Percentiles rank a stretch among this genome's conserved stretches.
Conservation (phyloP, 2,329 filamentous ascomycete species). For the Hymenoscyphus occultus region DNA sequence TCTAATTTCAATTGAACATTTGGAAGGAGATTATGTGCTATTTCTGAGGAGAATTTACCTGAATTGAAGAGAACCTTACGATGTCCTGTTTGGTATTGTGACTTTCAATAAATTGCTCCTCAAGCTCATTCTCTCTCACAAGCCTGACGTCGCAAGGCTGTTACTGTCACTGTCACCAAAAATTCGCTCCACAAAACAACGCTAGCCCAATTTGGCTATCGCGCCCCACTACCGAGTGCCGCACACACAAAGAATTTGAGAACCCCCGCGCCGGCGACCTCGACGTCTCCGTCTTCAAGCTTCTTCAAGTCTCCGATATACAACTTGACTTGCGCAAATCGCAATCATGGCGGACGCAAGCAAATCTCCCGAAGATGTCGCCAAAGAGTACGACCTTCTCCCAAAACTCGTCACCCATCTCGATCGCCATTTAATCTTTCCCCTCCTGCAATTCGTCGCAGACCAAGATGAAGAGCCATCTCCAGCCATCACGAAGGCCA, state of each 20-base stretch:
- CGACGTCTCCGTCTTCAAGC: neutral
- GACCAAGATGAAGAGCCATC: constrained; percentile 75
- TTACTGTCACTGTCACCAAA: constrained; percentile 7
- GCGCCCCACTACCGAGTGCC: constrained; percentile 17
- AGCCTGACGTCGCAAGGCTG: constrained; percentile 11
- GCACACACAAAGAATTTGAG: constrained; percentile 25
- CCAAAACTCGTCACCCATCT: constrained; percentile 88
- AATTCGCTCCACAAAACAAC: constrained; percentile 15
- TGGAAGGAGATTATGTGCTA: neutral
- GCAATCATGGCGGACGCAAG: constrained; percentile 51
- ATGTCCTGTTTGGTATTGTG: neutral
- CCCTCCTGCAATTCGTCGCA: constrained; percentile 86
- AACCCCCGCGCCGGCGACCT: constrained; percentile 13
- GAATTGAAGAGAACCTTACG: neutral
- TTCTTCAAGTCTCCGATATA: constrained; percentile 16
- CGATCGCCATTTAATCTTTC: constrained; percentile 95
- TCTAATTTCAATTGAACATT: neutral
- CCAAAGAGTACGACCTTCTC: constrained; percentile 57
- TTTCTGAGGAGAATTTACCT: neutral
- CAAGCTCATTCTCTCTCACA: neutral
- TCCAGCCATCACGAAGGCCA: constrained; percentile 75
- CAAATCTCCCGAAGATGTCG: constrained; percentile 47
- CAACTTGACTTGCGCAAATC: constrained; percentile 22
- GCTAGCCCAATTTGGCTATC: constrained; percentile 12
- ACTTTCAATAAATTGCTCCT: neutral